Percentiles rank a stretch among this genome's conserved stretches.
Evolutionary conservation across 345 rosid species (phyloP).

Genomic region (Rhizophora mangle): DNA sequence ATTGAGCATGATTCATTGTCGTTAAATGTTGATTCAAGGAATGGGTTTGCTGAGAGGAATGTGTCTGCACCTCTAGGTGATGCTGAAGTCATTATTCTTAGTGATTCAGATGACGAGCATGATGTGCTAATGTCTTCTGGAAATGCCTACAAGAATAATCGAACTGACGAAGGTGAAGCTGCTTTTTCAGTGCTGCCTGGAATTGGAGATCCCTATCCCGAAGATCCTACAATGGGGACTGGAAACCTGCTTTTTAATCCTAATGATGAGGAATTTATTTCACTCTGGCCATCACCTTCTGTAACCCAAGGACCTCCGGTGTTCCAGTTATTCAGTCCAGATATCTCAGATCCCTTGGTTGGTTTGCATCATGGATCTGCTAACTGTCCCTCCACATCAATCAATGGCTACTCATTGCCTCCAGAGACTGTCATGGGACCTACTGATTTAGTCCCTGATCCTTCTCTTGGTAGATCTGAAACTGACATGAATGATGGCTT

Average conservation of each 20-base stretch:
- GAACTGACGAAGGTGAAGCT: background rate
- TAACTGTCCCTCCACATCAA: conserved; percentile 15
- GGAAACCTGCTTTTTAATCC: conserved; percentile 18
- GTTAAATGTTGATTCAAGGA: conserved; percentile 8
- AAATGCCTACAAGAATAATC: conserved; percentile 11
- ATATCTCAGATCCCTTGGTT: conserved; percentile 28
- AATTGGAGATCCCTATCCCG: conserved; percentile 15
- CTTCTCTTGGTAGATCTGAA: conserved; percentile 15
- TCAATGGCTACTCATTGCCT: conserved; percentile 16
- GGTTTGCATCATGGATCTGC: conserved; percentile 17
- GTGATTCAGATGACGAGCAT: conserved; percentile 42
- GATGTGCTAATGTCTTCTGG: conserved; percentile 15
- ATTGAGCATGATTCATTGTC: conserved; percentile 17
- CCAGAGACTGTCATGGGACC: conserved; percentile 13
- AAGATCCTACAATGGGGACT: conserved; percentile 20
- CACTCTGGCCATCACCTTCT: conserved; percentile 26
- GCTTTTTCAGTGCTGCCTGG: conserved; percentile 6
- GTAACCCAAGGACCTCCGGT: conserved; percentile 17
- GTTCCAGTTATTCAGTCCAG: conserved; percentile 30
- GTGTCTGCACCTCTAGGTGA: conserved; percentile 10
- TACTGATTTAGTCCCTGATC: conserved; percentile 13
- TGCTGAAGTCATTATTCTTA: conserved; percentile 29
- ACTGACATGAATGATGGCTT: conserved; percentile 22
- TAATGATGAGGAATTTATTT: conserved; percentile 13
- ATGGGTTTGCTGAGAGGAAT: conserved; percentile 2